A percentile compares a stretch with the other conserved stretches of the same genome.
These are phyloP conservation scores for Tubosaeta sp. DNA, from an alignment of 768 basidiomycete species.

Conservation along the genomic window DNA sequence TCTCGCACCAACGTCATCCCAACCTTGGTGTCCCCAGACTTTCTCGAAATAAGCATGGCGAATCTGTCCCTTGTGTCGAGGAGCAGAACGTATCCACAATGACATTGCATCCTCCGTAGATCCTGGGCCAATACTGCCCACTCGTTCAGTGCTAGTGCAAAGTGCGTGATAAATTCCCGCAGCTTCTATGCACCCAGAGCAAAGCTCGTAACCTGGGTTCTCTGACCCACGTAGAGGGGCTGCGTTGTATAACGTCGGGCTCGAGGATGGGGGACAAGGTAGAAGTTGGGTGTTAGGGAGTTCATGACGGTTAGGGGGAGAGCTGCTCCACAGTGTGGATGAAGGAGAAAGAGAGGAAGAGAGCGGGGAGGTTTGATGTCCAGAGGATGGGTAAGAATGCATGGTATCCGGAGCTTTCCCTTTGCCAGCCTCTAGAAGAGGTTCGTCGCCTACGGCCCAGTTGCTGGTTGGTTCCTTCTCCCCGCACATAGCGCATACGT, in stretches of 20 bases:
- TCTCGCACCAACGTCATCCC: conserved; percentile 83
- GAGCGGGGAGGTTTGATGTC: conserved; percentile 27
- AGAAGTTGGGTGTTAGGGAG: conserved; percentile 39
- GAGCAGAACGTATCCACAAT: conserved; percentile 64
- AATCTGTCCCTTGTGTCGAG: conserved; percentile 66
- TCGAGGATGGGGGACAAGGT: conserved; percentile 38
- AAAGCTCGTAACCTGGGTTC: conserved; percentile 73
- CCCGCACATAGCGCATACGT: conserved; percentile 86
- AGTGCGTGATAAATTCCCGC: conserved; percentile 78
- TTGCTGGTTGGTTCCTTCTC: conserved; percentile 53
- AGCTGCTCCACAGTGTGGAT: conserved; percentile 9
- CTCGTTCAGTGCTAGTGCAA: conserved; percentile 41
- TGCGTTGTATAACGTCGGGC: conserved; percentile 8
- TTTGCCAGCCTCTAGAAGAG: conserved; percentile 30
- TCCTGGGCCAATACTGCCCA: conserved; percentile 23
- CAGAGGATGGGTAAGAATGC: conserved; percentile 34
- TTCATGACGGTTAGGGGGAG: conserved; percentile 14
- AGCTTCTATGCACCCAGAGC: conserved; percentile 70
- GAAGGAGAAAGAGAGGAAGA: conserved; percentile 16
- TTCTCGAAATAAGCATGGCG: conserved; percentile 87
- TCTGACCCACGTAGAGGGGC: conserved; percentile 3
- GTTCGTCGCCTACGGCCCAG: conserved; percentile 9
- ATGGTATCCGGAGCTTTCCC: conserved; percentile 37
- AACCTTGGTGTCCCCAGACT: conserved; percentile 76
- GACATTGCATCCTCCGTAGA: conserved; percentile 53